phyloP scores from a whole-genome alignment of 2,329 filamentous ascomycete genomes.

The Rhinocladiella mackenziei region DNA sequence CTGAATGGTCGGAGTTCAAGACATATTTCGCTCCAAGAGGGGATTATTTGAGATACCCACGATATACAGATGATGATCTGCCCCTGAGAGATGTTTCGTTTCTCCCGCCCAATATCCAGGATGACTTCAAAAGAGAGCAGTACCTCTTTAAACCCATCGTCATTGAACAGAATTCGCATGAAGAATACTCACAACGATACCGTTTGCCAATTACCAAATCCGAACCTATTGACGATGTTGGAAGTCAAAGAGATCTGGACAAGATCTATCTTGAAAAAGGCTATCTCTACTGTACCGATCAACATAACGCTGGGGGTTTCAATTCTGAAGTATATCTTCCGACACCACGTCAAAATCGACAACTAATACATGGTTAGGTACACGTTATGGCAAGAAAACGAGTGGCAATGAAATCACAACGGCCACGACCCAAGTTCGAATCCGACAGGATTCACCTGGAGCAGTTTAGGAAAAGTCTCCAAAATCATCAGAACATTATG shows the following conservation, averaged over 20 bases:
- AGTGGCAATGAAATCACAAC: not conserved
- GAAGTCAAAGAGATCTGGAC: not conserved
- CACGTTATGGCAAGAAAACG: not conserved
- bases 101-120: not conserved
- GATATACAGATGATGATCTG: not conserved
- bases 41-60: not conserved
- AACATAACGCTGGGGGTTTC: not conserved
- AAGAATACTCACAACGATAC: conserved; percentile 1
- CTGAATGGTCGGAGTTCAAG: conserved; percentile 1
- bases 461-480: conserved; percentile 1
- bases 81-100: conserved; percentile 1
- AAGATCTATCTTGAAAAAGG: not conserved
- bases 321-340: not conserved
- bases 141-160: not conserved
- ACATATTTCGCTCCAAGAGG: not conserved
- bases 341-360: not conserved
- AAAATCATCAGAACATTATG: conserved; percentile 2
- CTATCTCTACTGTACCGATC: not conserved
- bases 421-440: not conserved
- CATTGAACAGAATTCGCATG: conserved; percentile 1
- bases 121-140: conserved; percentile 1
- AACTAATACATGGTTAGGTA: not conserved
- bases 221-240: not conserved
- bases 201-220: not conserved
- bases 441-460: not conserved